phyloP scores from a whole-genome alignment of 2,329 filamentous ascomycete genomes.

The Endocalyx cinctus region DNA sequence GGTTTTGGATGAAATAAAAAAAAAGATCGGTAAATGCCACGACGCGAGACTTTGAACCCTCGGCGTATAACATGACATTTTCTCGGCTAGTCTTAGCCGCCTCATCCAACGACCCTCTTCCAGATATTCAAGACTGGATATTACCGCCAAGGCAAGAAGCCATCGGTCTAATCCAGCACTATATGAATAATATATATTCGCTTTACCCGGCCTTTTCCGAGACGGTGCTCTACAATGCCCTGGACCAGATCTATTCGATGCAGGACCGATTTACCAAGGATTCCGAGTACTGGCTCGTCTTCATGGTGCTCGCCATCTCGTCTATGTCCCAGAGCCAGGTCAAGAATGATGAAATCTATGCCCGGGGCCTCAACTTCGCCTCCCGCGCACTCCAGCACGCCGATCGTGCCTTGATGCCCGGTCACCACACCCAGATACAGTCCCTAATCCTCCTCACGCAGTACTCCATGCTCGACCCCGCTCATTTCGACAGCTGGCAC shows the following conservation, averaged over 20 bases:
- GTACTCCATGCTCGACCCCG: conserved; percentile 85
- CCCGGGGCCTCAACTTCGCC: conserved; percentile 51
- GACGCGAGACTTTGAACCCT: conserved; percentile 87
- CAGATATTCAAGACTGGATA: conserved; percentile 52
- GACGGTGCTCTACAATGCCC: conserved; percentile 67
- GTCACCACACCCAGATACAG: conserved; percentile 80
- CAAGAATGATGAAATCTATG: conserved; percentile 60
- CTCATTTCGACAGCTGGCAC: conserved; percentile 92
- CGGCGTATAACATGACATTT: conserved; percentile 86
- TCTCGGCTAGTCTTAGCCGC: conserved; percentile 83
- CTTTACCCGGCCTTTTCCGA: conserved; percentile 82
- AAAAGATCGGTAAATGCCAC: conserved; percentile 86
- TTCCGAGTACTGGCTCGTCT: conserved; percentile 80
- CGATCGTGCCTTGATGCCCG: conserved; percentile 79
- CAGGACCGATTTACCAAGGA: conserved; percentile 58
- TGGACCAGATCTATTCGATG: conserved; percentile 77
- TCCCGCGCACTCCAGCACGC: conserved; percentile 68
- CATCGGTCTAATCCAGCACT: conserved; percentile 70
- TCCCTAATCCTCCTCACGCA: conserved; percentile 80
- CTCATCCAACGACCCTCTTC: conserved; percentile 67
- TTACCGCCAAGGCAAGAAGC: conserved; percentile 70
- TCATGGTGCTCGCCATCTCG: conserved; percentile 83
- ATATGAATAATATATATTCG: conserved; percentile 75
- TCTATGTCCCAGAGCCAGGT: conserved; percentile 69
- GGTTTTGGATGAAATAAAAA: too few relatives aligned